Conservation (phyloP, 331 rosid species). For the Quercus lobata region DNA sequence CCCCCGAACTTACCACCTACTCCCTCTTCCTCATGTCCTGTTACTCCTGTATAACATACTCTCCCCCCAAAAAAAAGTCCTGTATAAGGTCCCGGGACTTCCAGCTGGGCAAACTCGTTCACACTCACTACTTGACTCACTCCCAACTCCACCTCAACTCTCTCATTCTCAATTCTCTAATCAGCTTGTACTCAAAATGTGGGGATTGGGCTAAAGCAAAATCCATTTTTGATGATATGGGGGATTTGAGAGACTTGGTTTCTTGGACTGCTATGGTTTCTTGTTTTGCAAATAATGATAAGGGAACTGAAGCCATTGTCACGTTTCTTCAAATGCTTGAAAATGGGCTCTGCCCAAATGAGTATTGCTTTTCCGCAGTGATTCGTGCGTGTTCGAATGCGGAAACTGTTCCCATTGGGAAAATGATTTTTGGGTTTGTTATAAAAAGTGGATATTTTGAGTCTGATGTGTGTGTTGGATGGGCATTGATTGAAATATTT, state of each 20-base stretch:
- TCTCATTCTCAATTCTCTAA: no score
- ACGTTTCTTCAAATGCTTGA: conserved; percentile 34
- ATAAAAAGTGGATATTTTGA: conserved; percentile 36
- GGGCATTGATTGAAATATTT: conserved; percentile 41
- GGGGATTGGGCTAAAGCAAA: conserved; percentile 24
- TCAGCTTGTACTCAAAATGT: conserved; percentile 37
- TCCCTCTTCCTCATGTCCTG: no score
- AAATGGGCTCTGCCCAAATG: conserved; percentile 26
- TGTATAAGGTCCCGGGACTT: neutral
- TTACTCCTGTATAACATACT: no score
- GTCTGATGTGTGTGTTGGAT: conserved; percentile 43
- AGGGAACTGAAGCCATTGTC: conserved; percentile 15
- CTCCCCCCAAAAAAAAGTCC: no score
- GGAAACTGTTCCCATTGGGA: neutral
- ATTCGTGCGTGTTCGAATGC: conserved; percentile 28
- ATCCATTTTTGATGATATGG: conserved; percentile 24
- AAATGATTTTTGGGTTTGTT: conserved; percentile 15
- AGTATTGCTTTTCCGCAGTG: conserved; percentile 36
- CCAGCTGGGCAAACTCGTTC: neutral
- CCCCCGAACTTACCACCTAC: no score
- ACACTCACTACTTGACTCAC: no score
- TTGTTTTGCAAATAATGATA: conserved; percentile 29
- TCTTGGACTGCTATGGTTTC: conserved; percentile 43
- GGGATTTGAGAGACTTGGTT: conserved; percentile 24
- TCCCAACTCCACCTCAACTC: no score